Evolutionary conservation across 768 basidiomycete genomes (phyloP).

Genomic region (Mycena galericulata): DNA sequence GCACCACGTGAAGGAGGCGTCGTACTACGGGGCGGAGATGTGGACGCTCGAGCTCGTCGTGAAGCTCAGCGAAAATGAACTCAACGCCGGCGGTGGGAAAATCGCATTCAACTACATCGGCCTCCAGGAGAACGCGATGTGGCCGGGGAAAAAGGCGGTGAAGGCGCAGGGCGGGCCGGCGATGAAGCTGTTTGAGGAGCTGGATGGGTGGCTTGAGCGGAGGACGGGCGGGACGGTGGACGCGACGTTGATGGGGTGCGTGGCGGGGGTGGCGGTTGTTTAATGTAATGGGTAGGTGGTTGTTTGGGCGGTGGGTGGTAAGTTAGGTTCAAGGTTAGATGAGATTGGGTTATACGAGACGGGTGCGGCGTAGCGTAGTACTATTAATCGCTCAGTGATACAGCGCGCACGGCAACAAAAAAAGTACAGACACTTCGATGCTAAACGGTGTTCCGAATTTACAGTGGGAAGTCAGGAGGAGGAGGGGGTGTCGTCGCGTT

Average conservation of each 20-base stretch:
- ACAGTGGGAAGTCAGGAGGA: neutral
- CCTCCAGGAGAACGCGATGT: conserved; percentile 86
- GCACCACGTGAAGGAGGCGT: conserved; percentile 93
- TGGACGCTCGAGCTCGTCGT: conserved; percentile 83
- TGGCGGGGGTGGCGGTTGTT: conserved; percentile 68
- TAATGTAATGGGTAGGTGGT: no score
- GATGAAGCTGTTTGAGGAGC: conserved; percentile 78
- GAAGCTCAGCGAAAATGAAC: no score
- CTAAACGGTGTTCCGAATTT: no score
- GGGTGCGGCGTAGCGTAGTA: neutral
- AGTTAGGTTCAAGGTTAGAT: no score
- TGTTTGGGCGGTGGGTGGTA: no score
- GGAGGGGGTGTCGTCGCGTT: neutral
- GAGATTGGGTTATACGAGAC: no score
- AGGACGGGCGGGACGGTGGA: conserved; percentile 76
- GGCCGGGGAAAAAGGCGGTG: conserved; percentile 75
- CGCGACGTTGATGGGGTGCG: conserved; percentile 74
- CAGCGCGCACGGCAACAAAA: neutral
- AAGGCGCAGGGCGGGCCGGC: conserved; percentile 66
- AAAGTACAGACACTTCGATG: neutral
- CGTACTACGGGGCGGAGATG: conserved; percentile 81
- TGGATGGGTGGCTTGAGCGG: conserved; percentile 82
- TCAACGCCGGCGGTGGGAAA: conserved; percentile 43
- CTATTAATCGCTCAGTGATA: neutral
- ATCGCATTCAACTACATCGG: conserved; percentile 83